Evolutionary conservation across 805 yeast species (phyloP), one percentile per base, ranked within the genome.

Genomic region (Lipomyces oligophaga): DNA sequence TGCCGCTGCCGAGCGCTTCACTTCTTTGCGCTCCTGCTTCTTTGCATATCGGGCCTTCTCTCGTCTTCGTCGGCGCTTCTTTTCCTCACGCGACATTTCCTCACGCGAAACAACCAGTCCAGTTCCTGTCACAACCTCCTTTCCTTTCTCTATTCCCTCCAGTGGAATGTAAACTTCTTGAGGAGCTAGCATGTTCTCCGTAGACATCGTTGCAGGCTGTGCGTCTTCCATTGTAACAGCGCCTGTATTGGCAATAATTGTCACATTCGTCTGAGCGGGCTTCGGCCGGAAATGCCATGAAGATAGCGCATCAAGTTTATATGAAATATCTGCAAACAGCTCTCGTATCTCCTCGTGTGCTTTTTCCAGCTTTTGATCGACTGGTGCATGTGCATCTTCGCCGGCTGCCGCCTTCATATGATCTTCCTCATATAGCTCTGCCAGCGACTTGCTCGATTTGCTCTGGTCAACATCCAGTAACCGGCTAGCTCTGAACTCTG

Each of bases 211-310:
- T 47, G 86, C 73, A 40, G 98, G 98, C 68, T 88, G 97, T 1
- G 96, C 93, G 62, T 93, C 97, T 68, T 90, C 98, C 95, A 90
- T 85, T 1, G 82, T 62, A 40, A 93, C 82, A 1, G 95, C 76
- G 4, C 95, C 81, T 0, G 85, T 74, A 46, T 89, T 83, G 31
- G 88, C 86, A 63, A 83, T 86, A 61, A 93, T 81, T 47, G 85
- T 88, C 52, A 90, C 69, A 19, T 81, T 69, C 58, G 85, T 83
- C 64, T 85, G 81, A 31, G 85, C 79, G 15, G 96, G 95, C 66
- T 83, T 85, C 41, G 98, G 98, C 51, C 88, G 77, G 70, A 83
- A 93, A 64, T 88, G 94, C 54, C 96, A 95, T n/a, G 97, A 88
- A 41, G 94, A 80, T 46, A 90, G 72, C 4, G 96, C 80, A 65